These are phyloP conservation scores for Boletus speciosus DNA, from an alignment of 768 basidiomycete species.

Conservation along the genomic window DNA sequence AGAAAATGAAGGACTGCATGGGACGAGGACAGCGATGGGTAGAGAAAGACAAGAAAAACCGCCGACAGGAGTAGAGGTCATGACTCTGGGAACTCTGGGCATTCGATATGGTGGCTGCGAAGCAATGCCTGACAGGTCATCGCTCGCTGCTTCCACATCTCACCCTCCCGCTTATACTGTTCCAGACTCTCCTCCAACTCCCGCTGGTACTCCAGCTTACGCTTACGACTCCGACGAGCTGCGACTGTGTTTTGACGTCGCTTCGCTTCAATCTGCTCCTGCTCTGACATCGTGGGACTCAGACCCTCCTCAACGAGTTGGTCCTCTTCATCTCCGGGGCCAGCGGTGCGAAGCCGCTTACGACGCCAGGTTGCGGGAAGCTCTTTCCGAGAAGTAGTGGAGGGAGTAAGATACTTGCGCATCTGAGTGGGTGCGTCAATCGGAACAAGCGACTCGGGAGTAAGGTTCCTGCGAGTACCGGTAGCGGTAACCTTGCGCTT, in stretches of 20 bases:
- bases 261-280: slow-evolving; percentile 74
- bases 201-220: slow-evolving; percentile 68
- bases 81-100: slow-evolving; percentile 44
- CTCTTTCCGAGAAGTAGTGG: slow-evolving; percentile 74
- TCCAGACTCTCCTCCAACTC: slow-evolving; percentile 59
- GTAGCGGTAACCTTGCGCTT: slow-evolving; percentile 41
- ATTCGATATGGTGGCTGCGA: slow-evolving; percentile 52
- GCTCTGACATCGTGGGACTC: slow-evolving; percentile 46
- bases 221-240: slow-evolving; percentile 72
- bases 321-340: slow-evolving; percentile 51
- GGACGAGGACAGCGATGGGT: not conserved
- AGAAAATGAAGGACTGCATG: slow-evolving; percentile 7
- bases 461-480: slow-evolving; percentile 70
- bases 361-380: slow-evolving; percentile 68
- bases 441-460: slow-evolving; percentile 61
- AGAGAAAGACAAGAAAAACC: slow-evolving; percentile 5
- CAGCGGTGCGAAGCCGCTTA: slow-evolving; percentile 52
- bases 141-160: slow-evolving; percentile 61
- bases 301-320: slow-evolving; percentile 19
- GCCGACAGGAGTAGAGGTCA: slow-evolving; percentile 8
- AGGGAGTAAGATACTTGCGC: slow-evolving; percentile 70
- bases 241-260: slow-evolving; percentile 83
- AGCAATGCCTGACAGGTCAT: slow-evolving; percentile 48
- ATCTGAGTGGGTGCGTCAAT: slow-evolving; percentile 77
- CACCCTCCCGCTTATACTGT: slow-evolving; percentile 52